Evolutionary conservation across 2,329 filamentous ascomycete genomes (phyloP).

Genomic region (Ascochyta rabiei): DNA sequence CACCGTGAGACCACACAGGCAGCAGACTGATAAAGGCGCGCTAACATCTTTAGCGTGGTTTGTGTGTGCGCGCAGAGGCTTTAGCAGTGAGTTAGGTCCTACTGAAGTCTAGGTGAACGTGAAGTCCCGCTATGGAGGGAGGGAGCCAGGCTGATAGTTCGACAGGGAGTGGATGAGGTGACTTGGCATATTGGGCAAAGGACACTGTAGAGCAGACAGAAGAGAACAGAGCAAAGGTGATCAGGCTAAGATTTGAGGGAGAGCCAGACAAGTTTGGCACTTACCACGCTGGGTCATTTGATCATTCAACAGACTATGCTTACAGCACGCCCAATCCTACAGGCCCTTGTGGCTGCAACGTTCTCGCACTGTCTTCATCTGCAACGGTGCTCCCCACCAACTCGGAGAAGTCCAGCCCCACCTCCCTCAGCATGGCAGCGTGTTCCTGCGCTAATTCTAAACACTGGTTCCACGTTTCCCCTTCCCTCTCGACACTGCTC

Average conservation of each 20-base stretch:
- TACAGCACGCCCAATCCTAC: conserved; percentile 40
- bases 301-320: not conserved
- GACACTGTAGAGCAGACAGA: no score
- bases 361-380: conserved; percentile 12
- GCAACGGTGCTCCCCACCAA: conserved; percentile 64
- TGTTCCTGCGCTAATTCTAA: conserved; percentile 82
- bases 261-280: no score
- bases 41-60: conserved; percentile 13
- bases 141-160: no score
- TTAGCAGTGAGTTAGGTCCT: conserved; percentile 9
- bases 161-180: no score
- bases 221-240: no score
- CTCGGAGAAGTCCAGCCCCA: conserved; percentile 87
- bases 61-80: not conserved
- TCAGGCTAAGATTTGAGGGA: no score
- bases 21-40: conserved; percentile 14
- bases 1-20: conserved; percentile 9
- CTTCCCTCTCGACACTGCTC: conserved; percentile 80
- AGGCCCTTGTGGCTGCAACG: conserved; percentile 1
- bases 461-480: conserved; percentile 79
- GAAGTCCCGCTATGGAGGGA: not conserved
- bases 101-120: conserved; percentile 14
- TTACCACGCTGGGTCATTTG: no score
- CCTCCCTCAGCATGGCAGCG: conserved; percentile 78
- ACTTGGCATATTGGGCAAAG: no score